These are phyloP conservation scores for Boletus smithii DNA, from an alignment of 1,284 basidiomycete genomes.

Conservation along the genomic window DNA sequence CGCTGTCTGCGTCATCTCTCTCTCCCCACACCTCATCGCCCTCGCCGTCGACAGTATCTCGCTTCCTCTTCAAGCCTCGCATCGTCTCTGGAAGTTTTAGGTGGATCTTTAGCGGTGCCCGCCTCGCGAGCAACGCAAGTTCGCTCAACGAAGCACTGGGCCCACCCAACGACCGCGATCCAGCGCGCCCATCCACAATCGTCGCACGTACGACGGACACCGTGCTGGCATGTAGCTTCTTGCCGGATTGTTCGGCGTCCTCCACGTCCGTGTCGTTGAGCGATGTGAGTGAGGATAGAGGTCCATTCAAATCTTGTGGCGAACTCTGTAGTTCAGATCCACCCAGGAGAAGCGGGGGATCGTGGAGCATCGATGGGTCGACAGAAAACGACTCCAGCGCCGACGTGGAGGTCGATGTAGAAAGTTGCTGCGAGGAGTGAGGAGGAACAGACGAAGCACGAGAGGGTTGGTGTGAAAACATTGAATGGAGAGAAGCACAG, in stretches of 20 bases:
- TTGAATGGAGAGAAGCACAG: neutral
- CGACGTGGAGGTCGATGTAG: neutral
- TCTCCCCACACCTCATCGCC: neutral
- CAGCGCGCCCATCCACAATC: neutral
- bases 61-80: slow-evolving; percentile 22
- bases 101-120: slow-evolving; percentile 6
- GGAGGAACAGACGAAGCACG: slow-evolving; percentile 2
- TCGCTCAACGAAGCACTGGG: slow-evolving; percentile 23
- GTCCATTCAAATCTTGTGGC: neutral
- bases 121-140: slow-evolving; percentile 18
- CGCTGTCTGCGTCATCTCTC: neutral
- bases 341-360: neutral
- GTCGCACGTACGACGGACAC: neutral
- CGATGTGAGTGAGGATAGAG: slow-evolving; percentile 25
- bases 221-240: neutral
- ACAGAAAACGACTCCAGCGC: neutral
- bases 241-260: neutral
- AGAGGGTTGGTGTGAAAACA: slow-evolving; percentile 2
- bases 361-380: slow-evolving; percentile 14
- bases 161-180: slow-evolving; percentile 16
- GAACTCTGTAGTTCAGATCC: too few species aligned
- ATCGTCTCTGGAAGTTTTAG: slow-evolving; percentile 5
- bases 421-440: neutral
- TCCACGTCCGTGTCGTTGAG: neutral
- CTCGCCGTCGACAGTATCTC: neutral